Conservation (phyloP, 345 rosid species). For the Linum usitatissimum region DNA sequence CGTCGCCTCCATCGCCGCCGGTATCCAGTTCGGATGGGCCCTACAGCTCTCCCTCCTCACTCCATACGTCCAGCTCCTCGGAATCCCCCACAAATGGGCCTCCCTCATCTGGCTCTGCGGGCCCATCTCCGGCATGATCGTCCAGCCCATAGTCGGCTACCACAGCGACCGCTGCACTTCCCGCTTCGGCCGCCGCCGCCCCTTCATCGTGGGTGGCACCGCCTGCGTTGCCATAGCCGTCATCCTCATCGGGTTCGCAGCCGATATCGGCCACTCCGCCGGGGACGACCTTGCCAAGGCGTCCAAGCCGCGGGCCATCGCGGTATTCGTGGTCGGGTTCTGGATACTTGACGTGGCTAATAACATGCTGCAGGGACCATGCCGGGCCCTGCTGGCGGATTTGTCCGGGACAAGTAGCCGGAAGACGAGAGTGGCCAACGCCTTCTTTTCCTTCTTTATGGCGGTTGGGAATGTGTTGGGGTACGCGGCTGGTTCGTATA, state of each 20-base stretch:
- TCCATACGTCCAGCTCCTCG: slow-evolving; percentile 76
- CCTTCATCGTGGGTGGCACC: slow-evolving; percentile 58
- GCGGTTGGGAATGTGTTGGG: slow-evolving; percentile 83
- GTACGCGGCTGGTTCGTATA: slow-evolving; percentile 63
- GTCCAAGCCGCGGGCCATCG: slow-evolving; percentile 54
- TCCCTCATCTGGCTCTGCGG: slow-evolving; percentile 90
- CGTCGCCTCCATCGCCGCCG: slow-evolving; percentile 77
- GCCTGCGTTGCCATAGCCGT: slow-evolving; percentile 44
- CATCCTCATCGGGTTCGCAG: slow-evolving; percentile 70
- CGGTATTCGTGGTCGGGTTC: slow-evolving; percentile 58
- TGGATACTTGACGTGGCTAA: slow-evolving; percentile 93
- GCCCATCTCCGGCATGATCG: slow-evolving; percentile 76
- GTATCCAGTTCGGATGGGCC: slow-evolving; percentile 94
- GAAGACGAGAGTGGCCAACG: slow-evolving; percentile 48
- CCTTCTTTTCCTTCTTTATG: slow-evolving; percentile 76
- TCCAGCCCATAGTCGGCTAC: slow-evolving; percentile 83
- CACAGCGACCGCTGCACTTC: slow-evolving; percentile 67
- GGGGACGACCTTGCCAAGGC: slow-evolving; percentile 33
- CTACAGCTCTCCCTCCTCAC: slow-evolving; percentile 75
- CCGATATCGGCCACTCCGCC: slow-evolving; percentile 51
- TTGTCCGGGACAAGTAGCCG: slow-evolving; percentile 43
- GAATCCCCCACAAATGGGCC: slow-evolving; percentile 82
- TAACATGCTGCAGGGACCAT: slow-evolving; percentile 73
- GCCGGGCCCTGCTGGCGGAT: slow-evolving; percentile 83
- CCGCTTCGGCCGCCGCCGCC: slow-evolving; percentile 80